phyloP scores from a whole-genome alignment of 768 basidiomycete genomes.

The Rhodotorula graminis region DNA sequence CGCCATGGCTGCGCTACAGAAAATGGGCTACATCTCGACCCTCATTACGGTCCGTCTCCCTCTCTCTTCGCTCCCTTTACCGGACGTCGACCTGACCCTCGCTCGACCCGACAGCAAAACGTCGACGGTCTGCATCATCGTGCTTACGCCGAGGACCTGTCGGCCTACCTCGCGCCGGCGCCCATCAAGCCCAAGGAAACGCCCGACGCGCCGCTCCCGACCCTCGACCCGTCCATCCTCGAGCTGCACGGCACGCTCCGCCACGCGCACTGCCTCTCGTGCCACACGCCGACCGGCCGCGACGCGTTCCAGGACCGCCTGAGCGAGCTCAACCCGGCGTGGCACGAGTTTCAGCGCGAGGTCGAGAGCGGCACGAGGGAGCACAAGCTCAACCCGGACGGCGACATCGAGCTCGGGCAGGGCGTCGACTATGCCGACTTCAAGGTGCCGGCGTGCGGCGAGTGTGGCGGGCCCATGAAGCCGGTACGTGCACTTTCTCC shows the following conservation, averaged over 20 bases:
- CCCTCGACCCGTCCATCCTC: constrained; percentile 32
- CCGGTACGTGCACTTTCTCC: not conserved
- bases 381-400: constrained; percentile 39
- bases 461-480: constrained; percentile 33
- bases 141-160: constrained; percentile 8
- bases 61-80: not conserved
- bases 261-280: constrained; percentile 37
- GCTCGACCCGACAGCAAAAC: constrained; percentile 49
- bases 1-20: constrained; percentile 74
- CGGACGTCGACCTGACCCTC: not conserved
- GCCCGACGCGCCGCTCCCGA: constrained; percentile 2
- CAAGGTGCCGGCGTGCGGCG: constrained; percentile 20
- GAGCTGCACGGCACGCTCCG: constrained; percentile 40
- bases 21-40: constrained; percentile 58
- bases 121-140: constrained; percentile 94
- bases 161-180: constrained; percentile 21
- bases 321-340: constrained; percentile 24
- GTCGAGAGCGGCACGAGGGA: constrained; percentile 13
- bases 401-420: constrained; percentile 32
- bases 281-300: constrained; percentile 28
- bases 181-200: constrained; percentile 7
- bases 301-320: constrained; percentile 36
- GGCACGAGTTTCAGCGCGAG: constrained; percentile 22
- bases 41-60: constrained; percentile 60
- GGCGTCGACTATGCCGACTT: constrained; percentile 35